Evolutionary conservation across 2,329 filamentous ascomycete genomes (phyloP), one percentile per base, ranked within the genome.

Genomic region (Talaromyces sp.): DNA sequence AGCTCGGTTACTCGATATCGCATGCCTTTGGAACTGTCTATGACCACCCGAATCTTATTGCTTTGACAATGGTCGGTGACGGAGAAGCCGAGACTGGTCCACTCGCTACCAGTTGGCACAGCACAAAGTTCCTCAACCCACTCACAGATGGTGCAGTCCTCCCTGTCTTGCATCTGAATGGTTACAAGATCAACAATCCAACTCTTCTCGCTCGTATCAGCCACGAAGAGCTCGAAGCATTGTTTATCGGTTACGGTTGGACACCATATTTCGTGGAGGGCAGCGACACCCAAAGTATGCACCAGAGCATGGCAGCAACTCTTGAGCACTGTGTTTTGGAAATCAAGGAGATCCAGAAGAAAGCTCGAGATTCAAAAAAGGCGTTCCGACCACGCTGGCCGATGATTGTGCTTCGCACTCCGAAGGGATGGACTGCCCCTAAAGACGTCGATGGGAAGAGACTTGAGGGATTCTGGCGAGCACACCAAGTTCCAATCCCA

Each of bases 101-200:
- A 19, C 80, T 93, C 54, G 90, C 90, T 31, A 91, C 90, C 1
- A 88, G 88, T 64, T 93, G 90, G 90, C 90, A 93, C 78, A 90
- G 88, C 77, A 93, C 85, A 73, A 93, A 93, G 75, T 93, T 92
- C 78, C 83, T 93, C 68, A 92, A 93, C 73, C 90, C 90, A 4
- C 89, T 91, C 70, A 89, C 85, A 0, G 90, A 93, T 71, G 90
- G 90, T 35, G 90, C 90, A 43, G 90, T 93, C 8, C 82, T 93
- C 1, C 90, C 90, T 0, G 87, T 93, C 6, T 83, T 93, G 11
- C 90, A 93, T 75, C 82, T 93, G 39, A 93, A 93, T 71, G 90
- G 90, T 56, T 93, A 93, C 84, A 93, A 93, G 82, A 93, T 93
- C 81, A 91, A 91, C 81, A 91, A 92, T 76, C 89, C 89, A 9